These are phyloP conservation scores for Ceratobasidium sp. DNA, from an alignment of 1,284 basidiomycete species.

Conservation along the genomic window DNA sequence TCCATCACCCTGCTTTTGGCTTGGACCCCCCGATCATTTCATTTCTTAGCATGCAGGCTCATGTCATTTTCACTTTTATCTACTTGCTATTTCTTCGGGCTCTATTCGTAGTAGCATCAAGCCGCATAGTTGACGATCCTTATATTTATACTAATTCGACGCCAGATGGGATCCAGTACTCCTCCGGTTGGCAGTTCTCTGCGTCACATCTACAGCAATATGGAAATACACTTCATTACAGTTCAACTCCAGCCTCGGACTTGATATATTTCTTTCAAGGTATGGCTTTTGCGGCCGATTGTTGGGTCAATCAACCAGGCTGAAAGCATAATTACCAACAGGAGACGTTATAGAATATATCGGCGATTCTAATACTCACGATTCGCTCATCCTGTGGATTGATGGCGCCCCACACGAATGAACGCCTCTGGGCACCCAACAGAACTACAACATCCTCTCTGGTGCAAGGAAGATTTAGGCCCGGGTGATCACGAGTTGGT, in stretches of 20 bases:
- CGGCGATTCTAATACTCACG: not conserved
- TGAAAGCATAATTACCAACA: not conserved
- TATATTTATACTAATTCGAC: not conserved
- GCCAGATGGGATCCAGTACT: constrained; percentile 8
- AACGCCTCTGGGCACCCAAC: not conserved
- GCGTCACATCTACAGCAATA: not conserved
- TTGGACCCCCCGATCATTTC: not conserved
- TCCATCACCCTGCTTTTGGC: not conserved
- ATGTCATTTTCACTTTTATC: not conserved
- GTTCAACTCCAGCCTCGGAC: constrained; percentile 1
- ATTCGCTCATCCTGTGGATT: not conserved
- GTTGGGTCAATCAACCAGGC: too few species aligned
- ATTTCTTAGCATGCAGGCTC: not conserved
- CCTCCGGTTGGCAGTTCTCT: not conserved
- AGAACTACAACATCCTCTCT: not conserved
- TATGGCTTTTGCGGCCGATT: not conserved
- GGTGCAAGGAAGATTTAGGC: not conserved
- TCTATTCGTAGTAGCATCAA: not conserved
- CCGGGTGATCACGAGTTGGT: not conserved
- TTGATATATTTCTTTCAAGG: constrained; percentile 11
- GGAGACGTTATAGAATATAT: not conserved
- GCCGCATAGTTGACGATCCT: not conserved
- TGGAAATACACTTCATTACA: not conserved
- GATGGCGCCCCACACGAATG: not conserved
- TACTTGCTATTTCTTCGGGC: not conserved